phyloP scores from a whole-genome alignment of 768 basidiomycete genomes.

The Fistulinella prunicolor region DNA sequence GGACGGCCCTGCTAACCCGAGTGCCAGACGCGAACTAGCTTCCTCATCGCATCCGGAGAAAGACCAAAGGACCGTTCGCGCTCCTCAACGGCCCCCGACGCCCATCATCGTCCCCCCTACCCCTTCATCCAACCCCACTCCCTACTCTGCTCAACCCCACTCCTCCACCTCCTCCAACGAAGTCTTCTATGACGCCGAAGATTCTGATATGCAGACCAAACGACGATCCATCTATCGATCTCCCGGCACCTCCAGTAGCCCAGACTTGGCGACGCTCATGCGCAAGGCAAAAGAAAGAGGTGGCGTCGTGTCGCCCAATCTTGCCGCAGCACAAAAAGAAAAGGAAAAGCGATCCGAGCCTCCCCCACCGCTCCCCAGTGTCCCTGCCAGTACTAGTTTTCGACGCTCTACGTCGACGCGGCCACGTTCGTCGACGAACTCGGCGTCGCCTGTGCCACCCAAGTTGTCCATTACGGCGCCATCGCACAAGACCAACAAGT shows the following conservation, averaged over 20 bases:
- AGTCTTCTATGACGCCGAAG: conserved; percentile 62
- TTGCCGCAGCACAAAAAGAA: conserved; percentile 27
- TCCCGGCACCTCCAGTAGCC: conserved; percentile 86
- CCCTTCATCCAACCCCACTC: conserved; percentile 31
- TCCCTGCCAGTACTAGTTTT: conserved; percentile 17
- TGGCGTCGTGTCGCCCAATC: conserved; percentile 36
- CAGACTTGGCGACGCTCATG: conserved; percentile 84
- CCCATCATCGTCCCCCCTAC: conserved; percentile 63
- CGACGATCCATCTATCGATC: conserved; percentile 85
- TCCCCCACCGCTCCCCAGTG: conserved; percentile 45
- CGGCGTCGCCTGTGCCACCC: conserved; percentile 30
- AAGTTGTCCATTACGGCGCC: conserved; percentile 35
- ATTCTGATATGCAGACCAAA: conserved; percentile 66
- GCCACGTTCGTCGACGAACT: conserved; percentile 43
- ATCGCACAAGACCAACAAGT: conserved; percentile 22
- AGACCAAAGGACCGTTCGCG: conserved; percentile 37
- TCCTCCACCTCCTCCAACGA: conserved; percentile 55
- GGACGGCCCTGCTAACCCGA: conserved; percentile 40
- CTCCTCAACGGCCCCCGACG: conserved; percentile 48
- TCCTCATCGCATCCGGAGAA: conserved; percentile 40
- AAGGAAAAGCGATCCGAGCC: conserved; percentile 37
- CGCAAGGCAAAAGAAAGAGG: conserved; percentile 78
- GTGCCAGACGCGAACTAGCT: conserved; percentile 36
- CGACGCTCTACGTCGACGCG: conserved; percentile 32
- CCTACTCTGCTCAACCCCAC: conserved; percentile 31